Evolutionary conservation across 163 green algal species (phyloP).

Genomic region (Chlorella variabilis): DNA sequence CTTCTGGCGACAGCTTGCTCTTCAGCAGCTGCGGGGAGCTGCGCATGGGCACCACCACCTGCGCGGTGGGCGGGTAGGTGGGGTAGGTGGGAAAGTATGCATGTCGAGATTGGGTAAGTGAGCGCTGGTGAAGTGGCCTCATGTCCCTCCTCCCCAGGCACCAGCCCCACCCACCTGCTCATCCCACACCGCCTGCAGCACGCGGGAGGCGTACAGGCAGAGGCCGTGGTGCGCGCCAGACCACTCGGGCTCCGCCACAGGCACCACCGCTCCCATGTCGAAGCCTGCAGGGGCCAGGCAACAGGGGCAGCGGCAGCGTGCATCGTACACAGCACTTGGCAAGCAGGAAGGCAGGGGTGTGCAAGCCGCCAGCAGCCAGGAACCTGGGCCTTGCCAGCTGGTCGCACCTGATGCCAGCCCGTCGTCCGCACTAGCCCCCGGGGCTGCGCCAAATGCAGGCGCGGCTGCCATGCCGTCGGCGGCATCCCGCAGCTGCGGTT

Average conservation of each 20-base stretch:
- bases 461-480: slow-evolving; percentile 3
- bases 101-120: too few species aligned
- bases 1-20: slow-evolving; percentile 21
- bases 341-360: too few species aligned
- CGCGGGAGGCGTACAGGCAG: slow-evolving; percentile 73
- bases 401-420: neutral
- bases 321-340: too few species aligned
- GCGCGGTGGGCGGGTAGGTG: too few species aligned
- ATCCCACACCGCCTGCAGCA: slow-evolving; percentile 84
- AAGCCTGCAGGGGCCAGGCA: slow-evolving; percentile 41
- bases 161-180: slow-evolving; percentile 34
- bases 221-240: slow-evolving; percentile 80
- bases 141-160: slow-evolving; percentile 63
- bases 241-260: slow-evolving; percentile 63
- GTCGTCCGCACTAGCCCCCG: neutral
- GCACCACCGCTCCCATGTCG: slow-evolving; percentile 68
- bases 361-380: neutral
- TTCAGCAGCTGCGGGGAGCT: slow-evolving; percentile 23
- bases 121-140: neutral
- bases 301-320: neutral
- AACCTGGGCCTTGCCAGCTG: neutral
- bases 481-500: slow-evolving; percentile 67
- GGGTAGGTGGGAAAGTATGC: too few species aligned
- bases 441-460: neutral
- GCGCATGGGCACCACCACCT: slow-evolving; percentile 45